Conservation (phyloP, 495 filamentous ascomycete species). For the Penicillium angulare region DNA sequence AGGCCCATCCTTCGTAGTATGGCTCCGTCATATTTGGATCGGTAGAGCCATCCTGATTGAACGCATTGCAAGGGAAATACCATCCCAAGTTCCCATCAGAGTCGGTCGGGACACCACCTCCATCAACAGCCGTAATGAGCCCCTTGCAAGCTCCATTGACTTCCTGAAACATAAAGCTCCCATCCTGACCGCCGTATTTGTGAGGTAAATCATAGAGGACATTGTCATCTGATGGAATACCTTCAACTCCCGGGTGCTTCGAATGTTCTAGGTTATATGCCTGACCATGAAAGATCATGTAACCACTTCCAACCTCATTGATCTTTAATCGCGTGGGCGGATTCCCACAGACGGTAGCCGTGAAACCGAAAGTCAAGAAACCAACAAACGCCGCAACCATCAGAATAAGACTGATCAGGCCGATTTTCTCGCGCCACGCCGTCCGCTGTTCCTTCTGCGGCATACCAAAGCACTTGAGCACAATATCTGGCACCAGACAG, state of each 20-base stretch:
- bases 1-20: conserved; percentile 82
- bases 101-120: conserved; percentile 79
- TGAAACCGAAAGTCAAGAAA: conserved; percentile 97
- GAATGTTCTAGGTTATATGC: conserved; percentile 81
- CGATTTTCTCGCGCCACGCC: conserved; percentile 99
- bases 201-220: conserved; percentile 81
- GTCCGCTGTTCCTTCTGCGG: conserved; percentile 82
- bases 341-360: conserved; percentile 74
- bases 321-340: conserved; percentile 68
- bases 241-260: conserved; percentile 70
- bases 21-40: conserved; percentile 69
- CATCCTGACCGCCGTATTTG: conserved; percentile 82
- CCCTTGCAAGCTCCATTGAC: conserved; percentile 98
- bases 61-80: conserved; percentile 93
- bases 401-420: conserved; percentile 88
- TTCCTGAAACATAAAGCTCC: conserved; percentile 97
- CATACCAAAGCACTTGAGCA: conserved; percentile 84
- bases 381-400: conserved; percentile 87
- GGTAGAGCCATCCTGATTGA: conserved; percentile 90
- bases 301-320: conserved; percentile 75
- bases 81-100: conserved; percentile 74
- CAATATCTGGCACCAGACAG: conserved; percentile 88
- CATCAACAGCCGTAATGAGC: conserved; percentile 67
- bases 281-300: conserved; percentile 93
- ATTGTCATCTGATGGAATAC: conserved; percentile 68